Base-by-base conservation (phyloP, 1,139 yeast species). In the Protomyces macrosporus region DNA sequence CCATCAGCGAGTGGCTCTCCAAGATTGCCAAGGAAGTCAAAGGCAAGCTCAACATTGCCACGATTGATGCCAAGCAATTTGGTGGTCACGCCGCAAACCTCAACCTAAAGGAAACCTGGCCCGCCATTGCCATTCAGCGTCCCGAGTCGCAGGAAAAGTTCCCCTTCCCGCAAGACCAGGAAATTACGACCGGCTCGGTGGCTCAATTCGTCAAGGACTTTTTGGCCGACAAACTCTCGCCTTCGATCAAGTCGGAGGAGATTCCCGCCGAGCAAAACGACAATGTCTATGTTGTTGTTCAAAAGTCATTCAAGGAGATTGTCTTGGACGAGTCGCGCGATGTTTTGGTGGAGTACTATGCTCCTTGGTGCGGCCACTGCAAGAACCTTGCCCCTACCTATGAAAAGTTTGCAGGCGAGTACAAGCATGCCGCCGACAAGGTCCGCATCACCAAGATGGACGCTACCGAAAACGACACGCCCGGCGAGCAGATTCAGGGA, bases 311-410 rank as follows among this genome's bases (percentile, higher is more conserved):
- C 77, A 86, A 86, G 55, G 82, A 82, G 34, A 78, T 89, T 68
- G 81, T 88, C 67, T 77, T 79, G 45, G 91, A 90, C 73, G 77
- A 79, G 61, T 76, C 81, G 65, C 89, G 88, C 81, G 97, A 91
- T 75, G 90, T 93, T 63, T 80, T 93, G 69, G 93, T 93, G 69
- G 90, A 91, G 80, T 91, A 88, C 79, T 91, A 89, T 74, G 98
- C 98, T 64, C 96, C 97, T 77, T 93, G 98, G 98, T 91, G 98
- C 81, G 97, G 98, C 62, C 97, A 91, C 82, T 91, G 98, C 83
- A 91, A 91, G 82, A 88, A 83, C 78, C 82, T 91, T 77, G 96
- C 96, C 65, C 98, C 98, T 73, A 81, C 80, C 67, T 91, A 63
- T 70, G 72, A 73, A 34, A 72, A 71, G 14, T 75, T 78, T 32